phyloP scores from a whole-genome alignment of 768 basidiomycete genomes.

The Basidioascus undulatus region DNA sequence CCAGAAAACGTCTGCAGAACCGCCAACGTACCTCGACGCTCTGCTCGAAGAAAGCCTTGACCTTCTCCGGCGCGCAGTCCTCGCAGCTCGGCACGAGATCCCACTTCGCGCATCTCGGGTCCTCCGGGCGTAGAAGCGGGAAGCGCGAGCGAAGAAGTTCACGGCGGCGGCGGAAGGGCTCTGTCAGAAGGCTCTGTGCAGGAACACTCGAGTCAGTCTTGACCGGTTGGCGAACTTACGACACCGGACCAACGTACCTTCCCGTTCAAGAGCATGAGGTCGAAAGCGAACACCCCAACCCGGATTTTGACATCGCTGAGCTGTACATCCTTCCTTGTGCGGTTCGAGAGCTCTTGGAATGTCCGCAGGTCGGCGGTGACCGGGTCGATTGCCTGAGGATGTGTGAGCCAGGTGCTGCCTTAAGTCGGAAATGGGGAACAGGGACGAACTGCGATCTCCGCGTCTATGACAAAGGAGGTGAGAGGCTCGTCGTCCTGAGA shows the following conservation, averaged over 20 bases:
- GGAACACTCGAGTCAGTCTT: neutral
- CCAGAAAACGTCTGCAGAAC: no score
- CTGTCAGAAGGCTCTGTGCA: conserved; percentile 39
- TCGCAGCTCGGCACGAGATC: conserved; percentile 49
- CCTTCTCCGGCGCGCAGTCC: conserved; percentile 29
- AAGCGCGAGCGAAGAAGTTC: conserved; percentile 38
- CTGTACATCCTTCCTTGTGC: conserved; percentile 60
- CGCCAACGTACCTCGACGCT: no score
- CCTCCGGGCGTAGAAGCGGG: conserved; percentile 26
- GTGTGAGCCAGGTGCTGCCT: no score
- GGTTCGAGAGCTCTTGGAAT: conserved; percentile 67
- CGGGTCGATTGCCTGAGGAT: conserved; percentile 50
- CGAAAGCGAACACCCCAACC: conserved; percentile 70
- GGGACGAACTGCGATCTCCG: conserved; percentile 38
- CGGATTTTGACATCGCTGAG: conserved; percentile 47
- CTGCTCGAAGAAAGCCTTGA: conserved; percentile 51
- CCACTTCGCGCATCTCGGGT: conserved; percentile 32
- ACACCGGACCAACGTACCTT: conserved; percentile 24
- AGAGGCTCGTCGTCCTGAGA: conserved; percentile 9
- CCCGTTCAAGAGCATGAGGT: conserved; percentile 65
- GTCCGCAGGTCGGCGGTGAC: conserved; percentile 36
- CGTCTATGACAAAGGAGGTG: conserved; percentile 49
- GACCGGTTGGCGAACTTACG: neutral
- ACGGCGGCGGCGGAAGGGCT: conserved; percentile 47
- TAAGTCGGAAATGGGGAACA: neutral